Conservation (phyloP, 2,329 filamentous ascomycete species). For the Penicillium sp. region DNA sequence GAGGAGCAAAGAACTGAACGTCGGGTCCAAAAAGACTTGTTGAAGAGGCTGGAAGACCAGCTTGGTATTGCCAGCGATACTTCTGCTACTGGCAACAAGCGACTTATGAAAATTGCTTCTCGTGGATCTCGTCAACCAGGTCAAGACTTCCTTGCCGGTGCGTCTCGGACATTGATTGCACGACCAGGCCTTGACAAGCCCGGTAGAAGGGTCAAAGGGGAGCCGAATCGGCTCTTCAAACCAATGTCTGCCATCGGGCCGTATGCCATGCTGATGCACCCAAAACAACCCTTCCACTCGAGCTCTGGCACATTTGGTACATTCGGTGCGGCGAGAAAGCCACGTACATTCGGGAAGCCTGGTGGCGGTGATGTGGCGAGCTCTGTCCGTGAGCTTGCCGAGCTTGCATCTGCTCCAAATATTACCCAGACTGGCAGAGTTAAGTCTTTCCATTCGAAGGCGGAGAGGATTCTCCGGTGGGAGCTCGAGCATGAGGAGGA, state of each 20-base stretch:
- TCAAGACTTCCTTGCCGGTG: slow-evolving; percentile 19
- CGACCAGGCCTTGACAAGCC: slow-evolving; percentile 20
- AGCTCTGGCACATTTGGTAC: slow-evolving; percentile 53
- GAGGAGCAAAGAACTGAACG: slow-evolving; percentile 34
- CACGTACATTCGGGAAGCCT: slow-evolving; percentile 9
- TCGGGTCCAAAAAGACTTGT: slow-evolving; percentile 31
- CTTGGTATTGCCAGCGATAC: slow-evolving; percentile 6
- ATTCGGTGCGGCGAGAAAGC: slow-evolving; percentile 4
- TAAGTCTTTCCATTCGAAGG: slow-evolving; percentile 11
- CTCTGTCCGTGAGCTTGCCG: slow-evolving; percentile 35
- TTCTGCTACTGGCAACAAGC: slow-evolving; percentile 9
- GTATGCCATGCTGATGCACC: slow-evolving; percentile 44
- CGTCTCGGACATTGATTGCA: slow-evolving; percentile 32
- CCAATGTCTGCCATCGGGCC: slow-evolving; percentile 33
- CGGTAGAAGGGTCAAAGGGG: slow-evolving; percentile 11
- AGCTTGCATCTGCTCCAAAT: slow-evolving; percentile 27
- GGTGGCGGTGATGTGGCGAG: slow-evolving; percentile 20
- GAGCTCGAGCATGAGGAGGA: slow-evolving; percentile 39
- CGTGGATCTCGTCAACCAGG: slow-evolving; percentile 9
- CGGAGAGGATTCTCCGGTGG: slow-evolving; percentile 44
- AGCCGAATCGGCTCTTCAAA: slow-evolving; percentile 21
- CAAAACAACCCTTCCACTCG: slow-evolving; percentile 45
- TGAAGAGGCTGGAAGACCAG: slow-evolving; percentile 28
- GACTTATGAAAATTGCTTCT: slow-evolving; percentile 38
- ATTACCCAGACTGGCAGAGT: background rate